Evolutionary conservation across 352 stramenopile genomes (phyloP).

Genomic region (Globisporangium abappressorium): DNA sequence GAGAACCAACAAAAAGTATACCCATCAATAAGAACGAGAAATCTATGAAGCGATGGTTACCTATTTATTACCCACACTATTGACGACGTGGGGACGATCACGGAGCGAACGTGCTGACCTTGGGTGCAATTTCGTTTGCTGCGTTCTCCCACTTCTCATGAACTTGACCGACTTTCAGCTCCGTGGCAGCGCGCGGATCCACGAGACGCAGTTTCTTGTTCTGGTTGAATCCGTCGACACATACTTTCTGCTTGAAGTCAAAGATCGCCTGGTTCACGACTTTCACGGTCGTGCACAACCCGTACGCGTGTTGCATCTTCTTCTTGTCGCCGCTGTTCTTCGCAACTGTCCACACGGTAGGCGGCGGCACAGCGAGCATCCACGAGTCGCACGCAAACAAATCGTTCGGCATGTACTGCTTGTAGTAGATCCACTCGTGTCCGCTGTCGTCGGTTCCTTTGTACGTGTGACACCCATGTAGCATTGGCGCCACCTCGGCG

Average conservation of each 20-base stretch:
- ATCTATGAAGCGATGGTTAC: slow-evolving; percentile 3
- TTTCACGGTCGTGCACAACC: slow-evolving; percentile 78
- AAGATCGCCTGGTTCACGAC: slow-evolving; percentile 70
- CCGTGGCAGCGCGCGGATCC: slow-evolving; percentile 29
- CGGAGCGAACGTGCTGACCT: slow-evolving; percentile 2
- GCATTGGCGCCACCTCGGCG: slow-evolving; percentile 40
- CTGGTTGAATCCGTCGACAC: slow-evolving; percentile 59
- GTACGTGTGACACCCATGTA: slow-evolving; percentile 48
- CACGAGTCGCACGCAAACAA: slow-evolving; percentile 79
- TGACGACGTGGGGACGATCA: neutral
- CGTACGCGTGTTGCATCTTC: slow-evolving; percentile 60
- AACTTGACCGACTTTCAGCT: slow-evolving; percentile 48
- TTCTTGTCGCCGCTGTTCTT: slow-evolving; percentile 44
- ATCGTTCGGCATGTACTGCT: slow-evolving; percentile 60
- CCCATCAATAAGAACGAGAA: neutral
- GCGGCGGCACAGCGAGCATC: slow-evolving; percentile 55
- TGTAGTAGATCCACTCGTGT: slow-evolving; percentile 64
- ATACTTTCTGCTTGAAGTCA: slow-evolving; percentile 53
- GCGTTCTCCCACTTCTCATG: slow-evolving; percentile 41
- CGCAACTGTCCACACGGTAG: slow-evolving; percentile 58
- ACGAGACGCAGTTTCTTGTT: slow-evolving; percentile 64
- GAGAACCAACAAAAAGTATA: neutral
- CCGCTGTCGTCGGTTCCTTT: slow-evolving; percentile 38
- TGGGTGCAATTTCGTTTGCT: slow-evolving; percentile 19
- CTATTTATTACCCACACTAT: neutral